A percentile compares a stretch with the other conserved stretches of the same genome.
phyloP scores from a whole-genome alignment of 2,329 filamentous ascomycete species.

The Hypomyces perniciosus region DNA sequence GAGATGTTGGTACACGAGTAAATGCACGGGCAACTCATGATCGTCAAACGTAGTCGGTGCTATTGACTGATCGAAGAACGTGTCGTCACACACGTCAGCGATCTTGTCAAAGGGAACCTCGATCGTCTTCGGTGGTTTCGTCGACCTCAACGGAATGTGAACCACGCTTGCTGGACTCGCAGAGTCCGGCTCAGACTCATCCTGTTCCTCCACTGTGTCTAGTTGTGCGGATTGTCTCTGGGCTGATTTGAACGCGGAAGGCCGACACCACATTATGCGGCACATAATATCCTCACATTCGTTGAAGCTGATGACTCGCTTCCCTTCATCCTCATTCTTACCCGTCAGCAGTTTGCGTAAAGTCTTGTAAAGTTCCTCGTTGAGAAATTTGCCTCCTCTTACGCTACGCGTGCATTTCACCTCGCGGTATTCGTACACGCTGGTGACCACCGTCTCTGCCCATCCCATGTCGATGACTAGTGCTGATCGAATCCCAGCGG shows the following conservation, averaged over 20 bases:
- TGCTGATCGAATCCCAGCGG: constrained; percentile 78
- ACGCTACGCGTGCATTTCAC: constrained; percentile 64
- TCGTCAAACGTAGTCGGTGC: constrained; percentile 65
- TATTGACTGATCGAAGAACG: constrained; percentile 60
- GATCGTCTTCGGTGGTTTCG: constrained; percentile 47
- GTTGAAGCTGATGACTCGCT: constrained; percentile 56
- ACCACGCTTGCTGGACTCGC: constrained; percentile 24
- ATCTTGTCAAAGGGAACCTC: constrained; percentile 64
- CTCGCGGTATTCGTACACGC: constrained; percentile 86
- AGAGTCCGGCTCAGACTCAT: constrained; percentile 42
- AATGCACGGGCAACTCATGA: constrained; percentile 72
- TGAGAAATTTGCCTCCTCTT: constrained; percentile 66
- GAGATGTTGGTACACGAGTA: constrained; percentile 70
- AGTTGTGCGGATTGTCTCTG: constrained; percentile 34
- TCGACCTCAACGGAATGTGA: constrained; percentile 42
- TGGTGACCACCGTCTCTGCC: constrained; percentile 81
- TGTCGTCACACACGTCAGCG: constrained; percentile 66
- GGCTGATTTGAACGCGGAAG: constrained; percentile 25
- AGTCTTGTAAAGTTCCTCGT: constrained; percentile 61
- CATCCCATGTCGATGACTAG: constrained; percentile 88
- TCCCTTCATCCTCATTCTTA: constrained; percentile 23
- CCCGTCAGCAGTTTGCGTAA: constrained; percentile 35
- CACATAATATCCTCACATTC: constrained; percentile 75
- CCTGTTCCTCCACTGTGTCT: constrained; percentile 51
- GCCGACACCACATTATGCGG: constrained; percentile 69